A percentile compares a stretch with the other conserved stretches of the same genome.
These are phyloP conservation scores for Tricholoma sp. DNA, from an alignment of 768 basidiomycete genomes.

Conservation along the genomic window DNA sequence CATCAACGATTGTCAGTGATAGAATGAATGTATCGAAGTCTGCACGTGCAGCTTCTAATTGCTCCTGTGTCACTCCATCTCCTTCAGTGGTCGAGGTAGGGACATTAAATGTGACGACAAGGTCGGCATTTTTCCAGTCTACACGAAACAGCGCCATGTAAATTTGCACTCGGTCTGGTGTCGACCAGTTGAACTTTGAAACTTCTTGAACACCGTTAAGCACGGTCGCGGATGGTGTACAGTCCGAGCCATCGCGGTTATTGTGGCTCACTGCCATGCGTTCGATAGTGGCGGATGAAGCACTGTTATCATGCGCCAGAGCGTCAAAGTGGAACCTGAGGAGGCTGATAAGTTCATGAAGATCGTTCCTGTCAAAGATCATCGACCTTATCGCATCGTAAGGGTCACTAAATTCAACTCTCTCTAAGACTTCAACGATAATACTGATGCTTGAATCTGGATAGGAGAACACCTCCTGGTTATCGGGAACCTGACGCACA, in stretches of 20 bases:
- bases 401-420: constrained; percentile 53
- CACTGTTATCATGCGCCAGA: constrained; percentile 86
- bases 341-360: constrained; percentile 3
- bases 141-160: constrained; percentile 81
- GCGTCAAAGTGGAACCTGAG: constrained; percentile 89
- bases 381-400: constrained; percentile 60
- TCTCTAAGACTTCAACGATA: constrained; percentile 79
- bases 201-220: constrained; percentile 70
- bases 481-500: constrained; percentile 85
- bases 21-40: constrained; percentile 52
- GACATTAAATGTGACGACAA: constrained; percentile 82
- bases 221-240: constrained; percentile 54
- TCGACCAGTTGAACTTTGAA: constrained; percentile 65
- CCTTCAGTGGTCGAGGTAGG: constrained; percentile 50
- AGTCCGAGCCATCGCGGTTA: constrained; percentile 29
- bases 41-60: constrained; percentile 28
- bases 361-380: constrained; percentile 2
- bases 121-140: constrained; percentile 62
- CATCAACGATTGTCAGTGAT: constrained; percentile 65
- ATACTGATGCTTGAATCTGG: constrained; percentile 65
- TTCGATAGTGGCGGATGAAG: constrained; percentile 44
- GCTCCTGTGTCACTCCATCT: constrained; percentile 35
- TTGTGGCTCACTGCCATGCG: constrained; percentile 34
- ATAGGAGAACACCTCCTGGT: constrained; percentile 88
- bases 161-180: constrained; percentile 67